Evolutionary conservation across 2,329 filamentous ascomycete genomes (phyloP).

Genomic region (Botrytis cinerea): DNA sequence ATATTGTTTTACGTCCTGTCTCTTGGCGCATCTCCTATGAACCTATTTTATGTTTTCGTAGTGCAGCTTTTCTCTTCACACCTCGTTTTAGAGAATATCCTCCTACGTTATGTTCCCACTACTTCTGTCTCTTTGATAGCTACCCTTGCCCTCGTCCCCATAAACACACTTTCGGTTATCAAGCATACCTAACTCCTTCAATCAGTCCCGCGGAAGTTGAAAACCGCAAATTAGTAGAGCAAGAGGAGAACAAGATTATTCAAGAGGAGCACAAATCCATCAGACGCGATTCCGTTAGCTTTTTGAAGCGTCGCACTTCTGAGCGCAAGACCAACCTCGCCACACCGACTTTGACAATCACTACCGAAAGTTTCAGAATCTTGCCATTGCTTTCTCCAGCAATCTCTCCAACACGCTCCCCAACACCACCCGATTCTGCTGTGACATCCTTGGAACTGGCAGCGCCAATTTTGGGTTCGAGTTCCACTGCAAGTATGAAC

Average conservation of each 20-base stretch:
- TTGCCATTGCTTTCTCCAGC: background rate
- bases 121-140: background rate
- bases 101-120: no score
- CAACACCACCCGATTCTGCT: background rate
- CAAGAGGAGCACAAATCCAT: constrained; percentile 13
- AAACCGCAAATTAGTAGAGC: constrained; percentile 13
- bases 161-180: background rate
- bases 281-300: constrained; percentile 9
- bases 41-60: background rate
- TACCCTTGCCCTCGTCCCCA: background rate
- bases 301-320: constrained; percentile 15
- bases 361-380: background rate
- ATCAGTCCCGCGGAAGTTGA: background rate
- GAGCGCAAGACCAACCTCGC: constrained; percentile 8
- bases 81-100: background rate
- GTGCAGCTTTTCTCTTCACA: background rate
- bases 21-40: background rate
- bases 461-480: background rate
- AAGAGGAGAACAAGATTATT: constrained; percentile 15
- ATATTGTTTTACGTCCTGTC: background rate
- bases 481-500: background rate
- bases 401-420: background rate
- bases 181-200: constrained; percentile 2
- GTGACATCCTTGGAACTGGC: background rate
- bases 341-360: background rate